phyloP scores from a whole-genome alignment of 441 rosid species.

The Jatropha podagrica region DNA sequence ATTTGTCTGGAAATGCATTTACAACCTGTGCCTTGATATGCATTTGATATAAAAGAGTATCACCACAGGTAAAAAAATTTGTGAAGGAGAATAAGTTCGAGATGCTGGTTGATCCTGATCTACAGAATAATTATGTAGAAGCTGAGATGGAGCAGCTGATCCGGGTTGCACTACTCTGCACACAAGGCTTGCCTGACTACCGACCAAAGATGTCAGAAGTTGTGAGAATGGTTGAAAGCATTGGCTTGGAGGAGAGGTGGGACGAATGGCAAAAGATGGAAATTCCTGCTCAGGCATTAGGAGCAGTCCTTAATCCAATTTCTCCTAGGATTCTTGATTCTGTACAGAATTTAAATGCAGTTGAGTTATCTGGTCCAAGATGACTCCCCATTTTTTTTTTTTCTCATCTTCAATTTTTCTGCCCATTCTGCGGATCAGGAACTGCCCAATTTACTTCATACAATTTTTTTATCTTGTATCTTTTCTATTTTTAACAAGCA shows the following conservation, averaged over 20 bases:
- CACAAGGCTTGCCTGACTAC: slow-evolving; percentile 9
- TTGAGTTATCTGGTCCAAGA: slow-evolving; percentile 29
- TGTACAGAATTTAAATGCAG: slow-evolving; percentile 13
- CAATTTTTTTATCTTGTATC: no score
- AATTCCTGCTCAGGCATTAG: slow-evolving; percentile 11
- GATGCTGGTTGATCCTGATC: slow-evolving; percentile 19
- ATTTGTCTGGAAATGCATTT: neutral
- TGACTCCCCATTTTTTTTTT: neutral
- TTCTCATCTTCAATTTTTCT: neutral
- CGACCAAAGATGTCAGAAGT: slow-evolving; percentile 33
- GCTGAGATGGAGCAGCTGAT: slow-evolving; percentile 26
- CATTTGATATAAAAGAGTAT: neutral
- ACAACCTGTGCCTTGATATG: neutral
- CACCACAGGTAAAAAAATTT: slow-evolving; percentile 23
- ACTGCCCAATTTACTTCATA: neutral
- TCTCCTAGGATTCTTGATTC: slow-evolving; percentile 15
- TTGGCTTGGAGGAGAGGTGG: slow-evolving; percentile 28
- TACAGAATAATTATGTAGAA: slow-evolving; percentile 13
- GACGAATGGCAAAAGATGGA: slow-evolving; percentile 23
- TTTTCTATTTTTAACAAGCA: no score
- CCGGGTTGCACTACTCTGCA: slow-evolving; percentile 30
- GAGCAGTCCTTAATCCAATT: neutral
- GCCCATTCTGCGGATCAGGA: neutral
- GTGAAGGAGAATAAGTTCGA: slow-evolving; percentile 17
- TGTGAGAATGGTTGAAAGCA: slow-evolving; percentile 30